Percentiles rank a stretch among this genome's conserved stretches.
phyloP scores from a whole-genome alignment of 208 protist genomes.

The Acanthamoeba castellanii region DNA sequence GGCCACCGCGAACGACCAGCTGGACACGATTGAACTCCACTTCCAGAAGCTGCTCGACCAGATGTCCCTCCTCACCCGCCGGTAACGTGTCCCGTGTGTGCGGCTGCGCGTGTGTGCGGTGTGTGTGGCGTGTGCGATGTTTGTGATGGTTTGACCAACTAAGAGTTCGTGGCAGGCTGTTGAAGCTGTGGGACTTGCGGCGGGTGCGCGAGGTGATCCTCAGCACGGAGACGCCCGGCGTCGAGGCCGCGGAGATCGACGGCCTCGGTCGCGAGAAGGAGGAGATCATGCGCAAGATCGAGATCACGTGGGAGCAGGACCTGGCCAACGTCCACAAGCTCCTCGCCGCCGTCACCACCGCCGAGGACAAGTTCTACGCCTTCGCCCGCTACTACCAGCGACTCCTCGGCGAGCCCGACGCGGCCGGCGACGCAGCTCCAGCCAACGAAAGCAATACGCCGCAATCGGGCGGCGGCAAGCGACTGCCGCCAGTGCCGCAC shows the following conservation, averaged over 20 bases:
- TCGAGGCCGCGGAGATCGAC: background rate
- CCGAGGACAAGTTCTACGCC: slow-evolving; percentile 46
- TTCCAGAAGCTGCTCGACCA: slow-evolving; percentile 61
- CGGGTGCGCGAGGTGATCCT: background rate
- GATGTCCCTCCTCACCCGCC: slow-evolving; percentile 35
- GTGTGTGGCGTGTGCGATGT: background rate
- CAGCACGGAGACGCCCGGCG: slow-evolving; percentile 2
- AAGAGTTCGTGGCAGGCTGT: background rate
- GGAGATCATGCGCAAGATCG: background rate
- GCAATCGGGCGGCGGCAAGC: background rate
- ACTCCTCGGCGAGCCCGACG: slow-evolving; percentile 1
- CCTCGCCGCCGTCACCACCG: background rate
- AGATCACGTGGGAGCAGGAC: slow-evolving; percentile 1
- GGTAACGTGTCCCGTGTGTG: background rate
- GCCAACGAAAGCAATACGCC: background rate
- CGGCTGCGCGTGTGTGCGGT: background rate
- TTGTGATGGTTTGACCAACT: too few relatives aligned
- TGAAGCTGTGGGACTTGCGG: slow-evolving; percentile 23
- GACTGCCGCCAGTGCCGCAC: background rate
- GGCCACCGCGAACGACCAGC: slow-evolving; percentile 11
- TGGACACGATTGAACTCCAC: slow-evolving; percentile 67
- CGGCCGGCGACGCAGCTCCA: background rate
- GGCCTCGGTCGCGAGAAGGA: background rate
- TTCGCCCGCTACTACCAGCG: slow-evolving; percentile 4
- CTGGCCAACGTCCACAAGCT: background rate